Conservation (phyloP, 192 early-diverging fungal species). For the Lobosporangium transversale region DNA sequence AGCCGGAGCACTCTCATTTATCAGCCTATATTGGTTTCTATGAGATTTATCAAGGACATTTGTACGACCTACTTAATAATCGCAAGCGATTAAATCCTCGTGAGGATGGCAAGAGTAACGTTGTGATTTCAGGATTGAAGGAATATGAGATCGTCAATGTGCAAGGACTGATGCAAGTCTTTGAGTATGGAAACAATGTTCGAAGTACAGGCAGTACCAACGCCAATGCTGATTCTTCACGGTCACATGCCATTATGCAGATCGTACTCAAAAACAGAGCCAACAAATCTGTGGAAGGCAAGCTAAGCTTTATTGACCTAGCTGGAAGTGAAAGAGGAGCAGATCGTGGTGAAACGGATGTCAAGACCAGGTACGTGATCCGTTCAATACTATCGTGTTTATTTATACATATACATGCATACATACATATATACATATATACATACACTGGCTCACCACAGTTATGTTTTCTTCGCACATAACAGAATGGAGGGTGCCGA, state of each 20-base stretch:
- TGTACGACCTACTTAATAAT: slow-evolving; percentile 92
- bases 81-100: slow-evolving; percentile 91
- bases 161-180: slow-evolving; percentile 89
- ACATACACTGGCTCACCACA: background rate
- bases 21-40: slow-evolving; percentile 90
- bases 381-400: too few relatives aligned
- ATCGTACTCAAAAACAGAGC: slow-evolving; percentile 79
- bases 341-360: slow-evolving; percentile 93
- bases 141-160: slow-evolving; percentile 91
- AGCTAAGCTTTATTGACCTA: slow-evolving; percentile 97
- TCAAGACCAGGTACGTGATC: slow-evolving; percentile 84
- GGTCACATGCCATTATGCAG: slow-evolving; percentile 98
- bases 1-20: slow-evolving; percentile 77
- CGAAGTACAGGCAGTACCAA: slow-evolving; percentile 94
- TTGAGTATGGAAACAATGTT: slow-evolving; percentile 89
- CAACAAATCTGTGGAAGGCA: slow-evolving; percentile 61
- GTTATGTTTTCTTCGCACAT: background rate
- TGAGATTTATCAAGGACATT: slow-evolving; percentile 97
- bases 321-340: slow-evolving; percentile 98
- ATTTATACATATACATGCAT: too few relatives aligned
- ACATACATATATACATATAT: background rate
- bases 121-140: slow-evolving; percentile 86
- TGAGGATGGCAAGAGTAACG: slow-evolving; percentile 96
- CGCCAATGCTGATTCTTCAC: slow-evolving; percentile 94
- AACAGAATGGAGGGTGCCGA: slow-evolving; percentile 96